Evolutionary conservation across 2,329 filamentous ascomycete species (phyloP), one percentile per base, ranked within the genome.

Genomic region (Arachnomyces sp.): DNA sequence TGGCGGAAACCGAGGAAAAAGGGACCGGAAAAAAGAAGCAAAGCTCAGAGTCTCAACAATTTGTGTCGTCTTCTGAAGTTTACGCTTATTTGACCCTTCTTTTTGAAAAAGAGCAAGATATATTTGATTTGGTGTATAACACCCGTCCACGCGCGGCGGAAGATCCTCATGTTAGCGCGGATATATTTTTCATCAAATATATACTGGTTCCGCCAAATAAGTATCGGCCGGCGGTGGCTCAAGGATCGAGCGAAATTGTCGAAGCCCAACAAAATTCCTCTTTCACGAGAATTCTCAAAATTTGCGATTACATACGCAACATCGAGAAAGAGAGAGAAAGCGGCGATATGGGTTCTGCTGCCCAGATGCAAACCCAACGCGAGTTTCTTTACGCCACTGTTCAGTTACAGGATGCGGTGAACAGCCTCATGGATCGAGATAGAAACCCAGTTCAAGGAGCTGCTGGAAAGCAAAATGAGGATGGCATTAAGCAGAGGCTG

Each of bases 401-500:
- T 16, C 77, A 82, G 36, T 74, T 98, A 9, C 92, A 98, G 63
- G 88, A 95, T 53, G 72, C 78, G 17, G 86, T 96, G 46, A 98
- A 98, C 59, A 81, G 85, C n/a, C 69, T 98, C 39, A 87, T 96
- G 50, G 92, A 98, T 62, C 80, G 83, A 48, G 84, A 89, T 55
- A 82, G 89, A 47, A 94, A 92, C 54, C 86, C 88, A 2, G 73
- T 87, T 3, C 81, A 84, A 48, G 87, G 87, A 38, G 73, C 79
- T 13, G 86, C 87, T 18, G 86, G 81, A 11, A 82, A 83, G 54
- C 75, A 81, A 41, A 84, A 86, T 39, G 86, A 93, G 46, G 89
- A 95, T 48, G 92, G 93, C 52, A 94, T 98, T 67, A 98, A 98
- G 67, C 92, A 98, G 60, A 84, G 89, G 58, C 74, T 98, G 18